Evolutionary conservation across 1,284 basidiomycete species (phyloP), one percentile per base, ranked within the genome.

Genomic region (Mycena citricolor): DNA sequence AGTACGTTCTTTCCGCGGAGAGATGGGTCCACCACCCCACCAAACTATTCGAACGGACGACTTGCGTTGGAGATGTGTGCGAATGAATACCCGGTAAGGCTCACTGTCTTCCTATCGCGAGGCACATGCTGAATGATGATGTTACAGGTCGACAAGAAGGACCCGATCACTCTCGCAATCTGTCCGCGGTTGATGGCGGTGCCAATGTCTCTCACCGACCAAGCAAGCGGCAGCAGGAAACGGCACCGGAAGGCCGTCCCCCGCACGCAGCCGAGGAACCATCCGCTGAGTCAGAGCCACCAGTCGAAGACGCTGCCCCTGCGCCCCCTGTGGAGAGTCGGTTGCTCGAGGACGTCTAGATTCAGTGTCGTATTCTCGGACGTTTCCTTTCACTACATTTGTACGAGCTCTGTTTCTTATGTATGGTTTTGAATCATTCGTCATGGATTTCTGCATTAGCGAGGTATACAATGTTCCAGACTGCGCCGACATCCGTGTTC

Each of bases 81-180:
- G 43, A 81, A 83, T 60, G 90, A 86, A 37, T 91, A 88, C 61
- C 68, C 78, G 51, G 88, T 93, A 57, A 67, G 84, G 72, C 16
- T 12, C 24, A 50, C 51, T 45, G 41, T 16, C 20, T 34, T 32
- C n/a, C n/a, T n/a, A n/a, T n/a, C n/a, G n/a, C n/a, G n/a, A n/a
- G n/a, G n/a, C n/a, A n/a, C n/a, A 37, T 32, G 20, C 36, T 41
- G 30, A 25, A 25, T 12, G 13, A 16, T 32, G 4, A 41, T 42
- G 20, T 7, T 6, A 32, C 39, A 67, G 63, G 52, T 64, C 38
- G 75, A 76, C 45, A 77, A 70, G 61, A 71, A 70, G 55, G 54
- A 33, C 35, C 42, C 14, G 32, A 52, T 22, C 48, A 37, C 23
- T 51, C n/a, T 26, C 57, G 41, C 34, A 46, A 26, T 29, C 44